Conservation (phyloP, 176 grass and related monocot genomes). For the Otatea glauca region DNA sequence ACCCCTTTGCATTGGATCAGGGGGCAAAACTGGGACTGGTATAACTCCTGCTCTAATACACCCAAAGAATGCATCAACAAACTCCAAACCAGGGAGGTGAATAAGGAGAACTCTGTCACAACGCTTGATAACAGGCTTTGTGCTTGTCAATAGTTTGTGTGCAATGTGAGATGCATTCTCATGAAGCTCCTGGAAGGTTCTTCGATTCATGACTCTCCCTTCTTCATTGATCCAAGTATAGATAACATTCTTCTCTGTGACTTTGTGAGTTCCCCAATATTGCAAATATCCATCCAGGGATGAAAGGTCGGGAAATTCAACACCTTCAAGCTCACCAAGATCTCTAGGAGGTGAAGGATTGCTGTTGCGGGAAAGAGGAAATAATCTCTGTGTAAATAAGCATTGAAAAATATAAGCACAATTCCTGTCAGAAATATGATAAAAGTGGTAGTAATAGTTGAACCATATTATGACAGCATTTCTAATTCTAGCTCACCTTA, state of each 20-base stretch:
- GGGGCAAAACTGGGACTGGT: conserved; percentile 72
- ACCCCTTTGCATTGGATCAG: conserved; percentile 70
- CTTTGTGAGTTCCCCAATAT: conserved; percentile 69
- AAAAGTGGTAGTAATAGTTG: conserved; percentile 7
- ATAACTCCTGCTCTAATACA: conserved; percentile 71
- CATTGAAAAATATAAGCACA: conserved; percentile 35
- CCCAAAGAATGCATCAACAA: conserved; percentile 75
- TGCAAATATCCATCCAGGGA: conserved; percentile 67
- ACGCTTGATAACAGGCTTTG: conserved; percentile 58
- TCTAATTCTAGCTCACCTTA: conserved; percentile 52
- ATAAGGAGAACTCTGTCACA: conserved; percentile 72
- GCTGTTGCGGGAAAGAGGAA: conserved; percentile 48
- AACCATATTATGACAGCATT: neutral
- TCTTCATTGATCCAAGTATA: conserved; percentile 80
- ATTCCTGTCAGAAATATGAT: neutral
- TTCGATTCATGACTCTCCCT: conserved; percentile 60
- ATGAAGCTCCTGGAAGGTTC: conserved; percentile 71
- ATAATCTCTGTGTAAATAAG: conserved; percentile 67
- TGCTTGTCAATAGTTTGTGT: conserved; percentile 57
- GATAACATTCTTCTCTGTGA: conserved; percentile 49
- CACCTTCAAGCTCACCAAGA: conserved; percentile 64
- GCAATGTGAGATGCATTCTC: conserved; percentile 68
- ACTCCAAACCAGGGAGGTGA: conserved; percentile 72
- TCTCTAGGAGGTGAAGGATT: conserved; percentile 59
- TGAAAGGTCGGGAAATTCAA: conserved; percentile 62